These are phyloP conservation scores for Yamadazyma paraphyllophila DNA, from an alignment of 805 yeast species.

Conservation along the genomic window DNA sequence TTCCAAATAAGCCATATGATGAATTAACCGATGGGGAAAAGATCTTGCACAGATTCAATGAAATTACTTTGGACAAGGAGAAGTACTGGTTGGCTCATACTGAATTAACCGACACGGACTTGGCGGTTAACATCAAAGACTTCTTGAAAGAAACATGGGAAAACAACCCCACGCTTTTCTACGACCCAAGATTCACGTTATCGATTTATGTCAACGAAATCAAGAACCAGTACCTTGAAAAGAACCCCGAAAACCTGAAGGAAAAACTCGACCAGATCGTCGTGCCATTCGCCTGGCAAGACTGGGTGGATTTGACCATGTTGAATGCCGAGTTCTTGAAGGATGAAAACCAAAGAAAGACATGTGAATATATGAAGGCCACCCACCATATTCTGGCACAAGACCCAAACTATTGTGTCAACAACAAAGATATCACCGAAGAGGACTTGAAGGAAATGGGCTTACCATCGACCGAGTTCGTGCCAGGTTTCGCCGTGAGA, in stretches of 20 bases:
- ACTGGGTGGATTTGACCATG: constrained; percentile 50
- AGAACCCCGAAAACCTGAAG: constrained; percentile 10
- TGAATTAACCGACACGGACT: constrained; percentile 20
- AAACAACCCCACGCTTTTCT: constrained; percentile 27
- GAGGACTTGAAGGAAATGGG: constrained; percentile 22
- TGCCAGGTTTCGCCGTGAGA: constrained; percentile 42
- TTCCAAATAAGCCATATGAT: constrained; percentile 18
- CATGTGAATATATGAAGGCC: constrained; percentile 22
- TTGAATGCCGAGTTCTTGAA: constrained; percentile 30
- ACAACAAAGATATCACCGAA: constrained; percentile 17
- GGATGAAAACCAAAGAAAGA: constrained; percentile 17
- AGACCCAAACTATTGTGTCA: constrained; percentile 29
- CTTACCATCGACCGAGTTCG: constrained; percentile 19
- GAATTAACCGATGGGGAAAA: constrained; percentile 17
- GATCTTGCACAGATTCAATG: constrained; percentile 19
- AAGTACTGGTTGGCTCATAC: constrained; percentile 29
- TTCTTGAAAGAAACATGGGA: constrained; percentile 17
- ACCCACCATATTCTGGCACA: constrained; percentile 17
- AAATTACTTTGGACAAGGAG: constrained; percentile 19
- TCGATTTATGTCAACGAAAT: constrained; percentile 47
- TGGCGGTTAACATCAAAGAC: constrained; percentile 18
- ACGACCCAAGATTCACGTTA: constrained; percentile 58
- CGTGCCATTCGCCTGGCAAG: constrained; percentile 50
- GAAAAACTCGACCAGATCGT: constrained; percentile 14
- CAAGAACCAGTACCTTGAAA: constrained; percentile 16